Evolutionary conservation across 768 basidiomycete species (phyloP).

Genomic region (Psilocybe tampanensis): DNA sequence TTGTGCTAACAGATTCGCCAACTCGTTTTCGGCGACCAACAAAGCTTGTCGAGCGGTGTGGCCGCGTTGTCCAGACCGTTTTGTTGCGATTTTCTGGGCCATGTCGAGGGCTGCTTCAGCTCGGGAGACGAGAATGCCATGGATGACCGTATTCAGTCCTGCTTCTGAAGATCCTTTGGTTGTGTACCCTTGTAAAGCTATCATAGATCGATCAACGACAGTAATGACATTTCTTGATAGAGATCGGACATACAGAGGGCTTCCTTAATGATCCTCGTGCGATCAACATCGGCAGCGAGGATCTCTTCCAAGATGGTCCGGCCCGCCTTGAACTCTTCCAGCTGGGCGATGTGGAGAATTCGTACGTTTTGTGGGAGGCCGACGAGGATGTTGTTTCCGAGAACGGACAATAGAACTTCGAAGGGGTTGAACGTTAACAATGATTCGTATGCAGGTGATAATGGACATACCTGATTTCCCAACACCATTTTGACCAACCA

Average conservation of each 20-base stretch:
- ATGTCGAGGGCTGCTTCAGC: conserved; percentile 30
- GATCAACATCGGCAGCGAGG: conserved; percentile 27
- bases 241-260: conserved; percentile 22
- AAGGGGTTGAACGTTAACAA: not conserved
- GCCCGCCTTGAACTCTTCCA: conserved; percentile 29
- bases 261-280: conserved; percentile 28
- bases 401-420: conserved; percentile 30
- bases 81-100: conserved; percentile 47
- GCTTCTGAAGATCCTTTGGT: conserved; percentile 20
- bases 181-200: conserved; percentile 27
- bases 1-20: conserved; percentile 32
- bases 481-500: conserved; percentile 59
- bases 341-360: conserved; percentile 33
- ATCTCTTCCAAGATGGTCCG: conserved; percentile 30
- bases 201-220: not conserved
- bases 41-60: conserved; percentile 56
- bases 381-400: conserved; percentile 31
- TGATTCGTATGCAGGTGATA: not conserved
- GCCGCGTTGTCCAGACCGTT: conserved; percentile 59
- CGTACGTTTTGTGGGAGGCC: conserved; percentile 36
- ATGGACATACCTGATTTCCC: conserved; percentile 49
- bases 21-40: conserved; percentile 43
- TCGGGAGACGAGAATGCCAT: conserved; percentile 24
- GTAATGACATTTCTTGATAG: too few relatives aligned
- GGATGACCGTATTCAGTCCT: conserved; percentile 24